phyloP scores from a whole-genome alignment of 1,284 basidiomycete genomes.

The Chiua sp. region DNA sequence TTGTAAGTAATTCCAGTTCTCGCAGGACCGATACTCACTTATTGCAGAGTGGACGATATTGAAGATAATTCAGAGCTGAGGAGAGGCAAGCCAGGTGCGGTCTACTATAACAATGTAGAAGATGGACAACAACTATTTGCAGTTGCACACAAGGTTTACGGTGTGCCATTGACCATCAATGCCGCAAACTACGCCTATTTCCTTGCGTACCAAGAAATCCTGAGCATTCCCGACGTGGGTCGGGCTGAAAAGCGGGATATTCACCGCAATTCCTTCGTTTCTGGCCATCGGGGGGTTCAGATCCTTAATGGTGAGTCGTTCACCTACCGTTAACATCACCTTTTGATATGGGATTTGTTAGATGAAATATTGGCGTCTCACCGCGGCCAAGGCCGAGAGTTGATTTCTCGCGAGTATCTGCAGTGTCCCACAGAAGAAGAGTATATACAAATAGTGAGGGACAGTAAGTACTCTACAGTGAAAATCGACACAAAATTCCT shows the following conservation, averaged over 20 bases:
- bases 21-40: neutral
- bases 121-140: neutral
- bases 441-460: constrained; percentile 85
- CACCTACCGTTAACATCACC: neutral
- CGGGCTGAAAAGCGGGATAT: constrained; percentile 10
- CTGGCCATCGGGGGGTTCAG: too few species aligned
- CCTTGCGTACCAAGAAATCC: constrained; percentile 80
- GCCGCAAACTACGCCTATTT: constrained; percentile 93
- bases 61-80: constrained; percentile 82
- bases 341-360: constrained; percentile 28
- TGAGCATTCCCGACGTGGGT: constrained; percentile 37
- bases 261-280: constrained; percentile 41
- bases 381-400: constrained; percentile 81
- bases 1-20: constrained; percentile 18
- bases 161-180: constrained; percentile 85
- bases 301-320: constrained; percentile 69
- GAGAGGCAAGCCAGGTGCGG: constrained; percentile 71
- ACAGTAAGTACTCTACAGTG: constrained; percentile 56
- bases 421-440: constrained; percentile 85
- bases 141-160: constrained; percentile 86
- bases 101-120: too few species aligned
- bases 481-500: neutral
- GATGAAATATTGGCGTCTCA: constrained; percentile 81
- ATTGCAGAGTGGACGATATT: constrained; percentile 78
- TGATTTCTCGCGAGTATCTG: constrained; percentile 81